Conservation (phyloP, 495 filamentous ascomycete species). For the Penicillium coprophilum region DNA sequence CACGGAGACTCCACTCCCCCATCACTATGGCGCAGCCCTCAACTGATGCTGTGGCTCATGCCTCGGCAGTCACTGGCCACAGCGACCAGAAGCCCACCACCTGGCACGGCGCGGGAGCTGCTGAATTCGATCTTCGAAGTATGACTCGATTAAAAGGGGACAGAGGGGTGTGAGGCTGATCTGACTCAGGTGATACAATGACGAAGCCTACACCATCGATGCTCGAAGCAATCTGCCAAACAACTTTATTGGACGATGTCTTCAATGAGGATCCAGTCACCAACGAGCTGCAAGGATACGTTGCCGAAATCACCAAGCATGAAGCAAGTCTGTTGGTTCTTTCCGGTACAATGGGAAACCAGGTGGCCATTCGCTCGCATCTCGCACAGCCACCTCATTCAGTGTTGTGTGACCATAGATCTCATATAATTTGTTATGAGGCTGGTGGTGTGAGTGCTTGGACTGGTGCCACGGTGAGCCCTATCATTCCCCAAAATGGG, state of each 20-base stretch:
- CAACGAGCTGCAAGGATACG: conserved; percentile 64
- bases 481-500: conserved; percentile 56
- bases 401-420: conserved; percentile 48
- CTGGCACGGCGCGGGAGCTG: conserved; percentile 61
- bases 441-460: conserved; percentile 50
- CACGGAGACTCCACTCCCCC: neutral
- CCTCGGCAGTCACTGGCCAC: conserved; percentile 9
- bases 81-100: conserved; percentile 34
- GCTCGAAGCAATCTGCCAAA: conserved; percentile 62
- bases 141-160: conserved; percentile 20
- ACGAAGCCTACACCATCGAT: conserved; percentile 82
- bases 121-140: conserved; percentile 62
- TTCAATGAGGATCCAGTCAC: conserved; percentile 82
- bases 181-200: conserved; percentile 61
- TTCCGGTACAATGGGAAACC: conserved; percentile 83
- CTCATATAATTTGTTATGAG: conserved; percentile 51
- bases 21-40: conserved; percentile 29
- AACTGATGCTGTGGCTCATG: conserved; percentile 19
- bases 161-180: conserved; percentile 7
- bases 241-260: conserved; percentile 76
- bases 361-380: conserved; percentile 50
- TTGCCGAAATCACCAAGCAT: conserved; percentile 70
- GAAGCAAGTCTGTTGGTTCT: conserved; percentile 71
- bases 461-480: conserved; percentile 45
- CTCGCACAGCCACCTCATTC: conserved; percentile 51